phyloP scores from a whole-genome alignment of 73 alveolate genomes.

The Paramecium tetraurelia region DNA sequence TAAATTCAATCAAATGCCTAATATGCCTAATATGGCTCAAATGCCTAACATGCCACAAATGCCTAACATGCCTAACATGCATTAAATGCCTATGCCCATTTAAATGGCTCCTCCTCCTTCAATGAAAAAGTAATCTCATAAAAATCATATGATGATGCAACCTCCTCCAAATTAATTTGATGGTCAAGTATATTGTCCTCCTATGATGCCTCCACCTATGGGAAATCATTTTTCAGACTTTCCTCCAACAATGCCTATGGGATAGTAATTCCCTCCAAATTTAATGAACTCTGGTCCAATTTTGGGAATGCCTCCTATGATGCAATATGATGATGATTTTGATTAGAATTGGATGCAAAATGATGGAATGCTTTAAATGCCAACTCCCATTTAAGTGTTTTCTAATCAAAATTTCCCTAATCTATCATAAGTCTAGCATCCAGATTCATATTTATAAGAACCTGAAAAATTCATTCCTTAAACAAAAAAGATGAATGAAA shows the following conservation, averaged over 20 bases:
- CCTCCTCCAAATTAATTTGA: constrained; percentile 13
- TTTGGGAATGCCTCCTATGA: background rate
- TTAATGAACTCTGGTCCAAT: background rate
- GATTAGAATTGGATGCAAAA: background rate
- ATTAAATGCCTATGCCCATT: background rate
- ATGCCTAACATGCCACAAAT: background rate
- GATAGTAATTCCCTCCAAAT: background rate
- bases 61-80: background rate
- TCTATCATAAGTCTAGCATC: constrained; percentile 1
- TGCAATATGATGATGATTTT: background rate
- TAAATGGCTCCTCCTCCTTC: background rate
- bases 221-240: background rate
- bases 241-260: background rate
- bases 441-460: background rate
- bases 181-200: background rate
- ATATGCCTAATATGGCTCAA: too few relatives aligned
- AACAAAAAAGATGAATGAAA: background rate
- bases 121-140: background rate
- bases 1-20: background rate
- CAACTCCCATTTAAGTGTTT: background rate
- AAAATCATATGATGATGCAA: background rate
- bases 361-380: constrained; percentile 12
- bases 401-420: background rate
- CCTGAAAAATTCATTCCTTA: background rate
- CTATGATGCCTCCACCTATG: background rate